Evolutionary conservation across 345 rosid species (phyloP).

Genomic region (Linum usitatissimum): DNA sequence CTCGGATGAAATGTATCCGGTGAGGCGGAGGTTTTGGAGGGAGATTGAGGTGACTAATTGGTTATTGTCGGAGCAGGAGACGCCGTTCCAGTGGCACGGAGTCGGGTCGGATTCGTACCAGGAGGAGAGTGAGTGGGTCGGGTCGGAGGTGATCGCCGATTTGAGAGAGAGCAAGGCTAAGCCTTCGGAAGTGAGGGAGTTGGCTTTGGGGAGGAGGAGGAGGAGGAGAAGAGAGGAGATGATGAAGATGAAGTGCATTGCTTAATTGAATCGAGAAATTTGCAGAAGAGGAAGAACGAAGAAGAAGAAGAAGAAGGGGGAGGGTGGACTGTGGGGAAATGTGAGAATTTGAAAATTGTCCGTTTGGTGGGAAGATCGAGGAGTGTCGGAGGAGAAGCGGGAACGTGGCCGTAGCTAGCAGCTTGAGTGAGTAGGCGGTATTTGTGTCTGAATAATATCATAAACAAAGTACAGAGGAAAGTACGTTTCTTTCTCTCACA

Average conservation of each 20-base stretch:
- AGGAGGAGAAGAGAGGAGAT: conserved; percentile 9
- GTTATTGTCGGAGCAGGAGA: conserved; percentile 39
- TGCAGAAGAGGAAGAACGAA: background rate
- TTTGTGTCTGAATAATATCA: too few relatives aligned
- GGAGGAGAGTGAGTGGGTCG: conserved; percentile 37
- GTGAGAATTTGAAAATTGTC: conserved; percentile 10
- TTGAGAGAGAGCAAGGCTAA: conserved; percentile 83
- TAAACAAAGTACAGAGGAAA: too few relatives aligned
- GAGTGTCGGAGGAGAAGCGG: background rate
- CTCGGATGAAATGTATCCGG: conserved; percentile 42
- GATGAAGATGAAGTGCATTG: background rate
- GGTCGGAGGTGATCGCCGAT: conserved; percentile 58
- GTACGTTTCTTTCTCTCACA: too few relatives aligned
- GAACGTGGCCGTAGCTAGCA: background rate
- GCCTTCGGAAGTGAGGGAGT: conserved; percentile 59
- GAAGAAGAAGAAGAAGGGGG: conserved; percentile 13
- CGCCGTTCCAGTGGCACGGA: conserved; percentile 79
- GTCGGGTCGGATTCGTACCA: conserved; percentile 70
- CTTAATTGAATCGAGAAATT: conserved; percentile 21
- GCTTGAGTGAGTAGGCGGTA: background rate
- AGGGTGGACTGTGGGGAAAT: background rate
- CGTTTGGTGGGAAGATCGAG: conserved; percentile 1
- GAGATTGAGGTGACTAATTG: conserved; percentile 49
- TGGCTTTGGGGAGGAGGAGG: conserved; percentile 8
- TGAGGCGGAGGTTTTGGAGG: conserved; percentile 43